These are phyloP conservation scores for Oemleria cerasiformis DNA, from an alignment of 306 rosid genomes.

Conservation along the genomic window DNA sequence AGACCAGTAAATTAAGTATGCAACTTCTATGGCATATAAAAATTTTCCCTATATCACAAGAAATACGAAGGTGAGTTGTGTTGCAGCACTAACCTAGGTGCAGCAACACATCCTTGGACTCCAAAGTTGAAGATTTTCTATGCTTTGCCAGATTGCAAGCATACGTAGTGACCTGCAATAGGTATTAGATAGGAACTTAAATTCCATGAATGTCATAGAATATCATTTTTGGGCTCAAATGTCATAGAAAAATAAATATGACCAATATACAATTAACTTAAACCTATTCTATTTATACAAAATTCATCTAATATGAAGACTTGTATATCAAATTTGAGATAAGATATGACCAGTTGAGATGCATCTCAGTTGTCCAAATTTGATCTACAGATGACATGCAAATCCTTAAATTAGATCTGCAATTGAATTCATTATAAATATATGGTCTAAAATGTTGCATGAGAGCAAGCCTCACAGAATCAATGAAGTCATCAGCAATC, in stretches of 20 bases:
- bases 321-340: background rate
- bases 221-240: background rate
- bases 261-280: background rate
- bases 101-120: conserved; percentile 88
- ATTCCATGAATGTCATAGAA: background rate
- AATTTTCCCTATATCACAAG: background rate
- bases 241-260: background rate
- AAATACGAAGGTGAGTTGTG: conserved; percentile 14
- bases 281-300: background rate
- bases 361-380: background rate
- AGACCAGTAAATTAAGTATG: background rate
- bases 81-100: conserved; percentile 70
- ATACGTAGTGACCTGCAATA: conserved; percentile 67
- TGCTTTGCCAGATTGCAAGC: conserved; percentile 96
- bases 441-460: conserved; percentile 1
- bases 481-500: conserved; percentile 94
- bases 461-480: conserved; percentile 61
- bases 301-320: background rate
- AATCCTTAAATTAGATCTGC: background rate
- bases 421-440: background rate
- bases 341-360: background rate
- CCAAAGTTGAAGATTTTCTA: conserved; percentile 86
- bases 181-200: conserved; percentile 17
- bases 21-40: conserved; percentile 15
- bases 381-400: conserved; percentile 4